A percentile compares a stretch with the other conserved stretches of the same genome.
phyloP scores from a whole-genome alignment of 106 monocot species.

The Chionographis japonica region DNA sequence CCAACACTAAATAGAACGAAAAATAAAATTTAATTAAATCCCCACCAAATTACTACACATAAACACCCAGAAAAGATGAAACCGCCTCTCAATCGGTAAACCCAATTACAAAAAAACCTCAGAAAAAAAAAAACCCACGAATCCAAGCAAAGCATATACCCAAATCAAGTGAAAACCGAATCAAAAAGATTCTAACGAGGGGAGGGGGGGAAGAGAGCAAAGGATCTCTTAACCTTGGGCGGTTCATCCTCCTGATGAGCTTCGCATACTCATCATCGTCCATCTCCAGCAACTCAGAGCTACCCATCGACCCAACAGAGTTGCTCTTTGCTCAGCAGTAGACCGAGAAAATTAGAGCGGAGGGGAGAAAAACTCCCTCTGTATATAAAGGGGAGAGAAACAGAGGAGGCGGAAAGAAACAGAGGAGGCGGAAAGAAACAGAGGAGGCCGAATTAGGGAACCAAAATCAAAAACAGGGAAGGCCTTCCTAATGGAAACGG shows the following conservation, averaged over 20 bases:
- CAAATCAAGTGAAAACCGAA: neutral
- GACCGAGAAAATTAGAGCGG: too few relatives aligned
- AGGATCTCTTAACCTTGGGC: conserved; percentile 22
- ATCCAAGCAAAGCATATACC: too few relatives aligned
- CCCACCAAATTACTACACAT: too few relatives aligned
- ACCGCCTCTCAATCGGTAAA: neutral
- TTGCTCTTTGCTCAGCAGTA: too few relatives aligned
- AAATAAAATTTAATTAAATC: too few relatives aligned
- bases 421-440: neutral
- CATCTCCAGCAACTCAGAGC: neutral
- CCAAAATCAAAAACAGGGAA: too few relatives aligned
- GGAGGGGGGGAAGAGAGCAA: neutral
- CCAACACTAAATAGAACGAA: too few relatives aligned
- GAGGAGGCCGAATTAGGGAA: too few relatives aligned
- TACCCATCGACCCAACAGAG: too few relatives aligned
- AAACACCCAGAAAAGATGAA: too few relatives aligned
- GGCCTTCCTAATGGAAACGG: too few relatives aligned
- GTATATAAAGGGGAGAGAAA: conserved; percentile 8
- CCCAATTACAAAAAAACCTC: neutral
- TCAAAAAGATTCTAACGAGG: neutral
- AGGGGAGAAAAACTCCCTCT: too few relatives aligned
- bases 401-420: neutral
- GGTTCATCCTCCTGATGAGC: conserved; percentile 42
- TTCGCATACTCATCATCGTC: conserved; percentile 41
- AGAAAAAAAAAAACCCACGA: neutral